Conservation (phyloP, 176 grass and related monocot species). For the Ampelocalamus luodianensis region DNA sequence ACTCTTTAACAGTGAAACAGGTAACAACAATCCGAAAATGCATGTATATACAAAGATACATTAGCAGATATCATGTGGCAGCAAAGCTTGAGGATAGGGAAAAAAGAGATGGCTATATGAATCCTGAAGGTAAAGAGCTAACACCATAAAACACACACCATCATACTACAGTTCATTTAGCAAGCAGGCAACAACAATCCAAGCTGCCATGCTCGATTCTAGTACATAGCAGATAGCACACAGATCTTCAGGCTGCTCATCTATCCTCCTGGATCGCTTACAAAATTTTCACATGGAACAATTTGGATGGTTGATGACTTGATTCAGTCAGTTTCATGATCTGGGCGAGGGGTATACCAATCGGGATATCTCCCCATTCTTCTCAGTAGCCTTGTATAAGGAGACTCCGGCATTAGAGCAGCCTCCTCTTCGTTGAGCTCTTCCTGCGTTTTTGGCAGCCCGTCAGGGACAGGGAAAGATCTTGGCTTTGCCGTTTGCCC, state of each 20-base stretch:
- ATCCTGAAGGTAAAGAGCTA: conserved; percentile 6
- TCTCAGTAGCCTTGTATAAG: conserved; percentile 72
- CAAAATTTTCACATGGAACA: conserved; percentile 17
- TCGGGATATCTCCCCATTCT: conserved; percentile 65
- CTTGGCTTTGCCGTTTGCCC: conserved; percentile 31
- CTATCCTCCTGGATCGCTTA: not conserved
- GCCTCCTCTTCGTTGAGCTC: conserved; percentile 73
- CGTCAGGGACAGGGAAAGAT: conserved; percentile 70
- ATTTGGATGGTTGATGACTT: not conserved
- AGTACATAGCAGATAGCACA: not conserved
- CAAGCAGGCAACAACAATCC: conserved; percentile 5
- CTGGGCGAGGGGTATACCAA: conserved; percentile 71
- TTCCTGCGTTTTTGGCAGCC: conserved; percentile 65
- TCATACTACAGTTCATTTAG: conserved; percentile 1
- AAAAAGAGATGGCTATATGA: not conserved
- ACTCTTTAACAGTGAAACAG: not conserved
- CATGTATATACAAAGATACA: not conserved
- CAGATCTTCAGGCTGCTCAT: not conserved
- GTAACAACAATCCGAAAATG: not conserved
- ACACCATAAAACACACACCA: not conserved
- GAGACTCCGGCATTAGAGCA: conserved; percentile 67
- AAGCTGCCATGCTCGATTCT: conserved; percentile 14
- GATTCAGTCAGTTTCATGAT: conserved; percentile 59
- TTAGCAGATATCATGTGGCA: not conserved
- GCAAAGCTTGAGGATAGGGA: not conserved